Evolutionary conservation across 2,329 filamentous ascomycete species (phyloP), one percentile per base, ranked within the genome.

Genomic region (Nakataea oryzae): DNA sequence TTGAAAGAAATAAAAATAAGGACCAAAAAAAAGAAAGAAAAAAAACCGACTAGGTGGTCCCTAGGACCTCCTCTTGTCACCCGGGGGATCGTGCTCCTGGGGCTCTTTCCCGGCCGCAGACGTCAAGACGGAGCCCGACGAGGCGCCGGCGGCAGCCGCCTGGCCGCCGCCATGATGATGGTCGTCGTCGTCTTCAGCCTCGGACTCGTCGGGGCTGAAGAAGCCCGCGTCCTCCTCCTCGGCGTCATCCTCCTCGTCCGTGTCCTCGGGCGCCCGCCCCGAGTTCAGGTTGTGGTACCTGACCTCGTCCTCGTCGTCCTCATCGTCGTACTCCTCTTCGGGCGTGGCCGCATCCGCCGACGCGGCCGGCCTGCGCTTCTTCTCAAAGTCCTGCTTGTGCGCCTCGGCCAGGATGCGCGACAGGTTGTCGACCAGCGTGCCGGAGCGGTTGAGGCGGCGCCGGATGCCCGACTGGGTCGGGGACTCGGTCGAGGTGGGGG

Each of bases 361-460:
- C 3, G n/a, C 17, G n/a, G 34, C 60, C n/a, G 74, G 74, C 67
- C 72, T 75, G 65, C 85, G 82, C 72, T 85, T 89, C 77, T 95
- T 89, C 75, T 96, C 90, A 72, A 97, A 97, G 75, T 97, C 93
- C 72, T 96, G 89, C 64, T 85, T 88, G 72, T 97, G 95, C 7
- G 93, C 93, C 64, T 87, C 83, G 4, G 91, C 89, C 67, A 97
- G 80, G n/a, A 92, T 86, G 17, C 81, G 60, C 54, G 60, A 61
- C 24, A 61, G 28, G 29, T n/a, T 30, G 24, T 54, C 60, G 85
- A 55, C 74, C 8, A 67, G 61, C 1, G 73, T 69, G 26, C 75
- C 72, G 1, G 73, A 58, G 21, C 65, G 11, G 60, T 59, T 73
- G 47, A 61, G 73, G 11, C 74, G 72, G 41, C 63, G 69, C 27